Evolutionary conservation across 331 rosid genomes (phyloP), one percentile per base, ranked within the genome.

Genomic region (Rhamnella rubrinervis): DNA sequence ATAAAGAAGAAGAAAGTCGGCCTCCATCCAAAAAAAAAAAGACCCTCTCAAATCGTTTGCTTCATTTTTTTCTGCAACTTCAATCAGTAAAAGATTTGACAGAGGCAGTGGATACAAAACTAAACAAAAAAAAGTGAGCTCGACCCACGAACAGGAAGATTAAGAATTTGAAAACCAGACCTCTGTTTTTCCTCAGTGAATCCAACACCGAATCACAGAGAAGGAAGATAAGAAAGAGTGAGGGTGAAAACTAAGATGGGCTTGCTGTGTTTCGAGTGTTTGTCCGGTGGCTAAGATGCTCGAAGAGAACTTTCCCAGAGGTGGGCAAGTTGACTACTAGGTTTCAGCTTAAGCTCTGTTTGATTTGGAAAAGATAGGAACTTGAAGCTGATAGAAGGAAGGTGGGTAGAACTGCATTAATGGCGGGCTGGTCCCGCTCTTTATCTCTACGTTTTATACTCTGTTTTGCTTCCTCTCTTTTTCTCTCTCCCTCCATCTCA

Each of bases 391-490:
- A 50, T 8, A 16, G 1, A 57, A 37, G 72, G 66, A 79, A 20
- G 79, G 68, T 63, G 55, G 67, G 61, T 47, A 63, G 80, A 28
- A 55, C 14, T 58, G 66, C 78, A 75, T 66, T 82, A 52, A 80
- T 77, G 77, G 85, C 57, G 67, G 37, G 63, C 67, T 71, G 91
- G 86, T 68, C 83, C 83, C 71, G 40, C 71, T 37, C 19, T 40
- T 60, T 68, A 46, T 59, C 85, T 72, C 58, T 55, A 20, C 53
- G 55, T 31, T 59, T 51, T 23, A 46, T 63, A 18, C 49, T 19
- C 40, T 55, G 55, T 56, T 65, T 11, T 17, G 39, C n/a, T 19
- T 40, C 2, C 3, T 61, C 15, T 40, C 16, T 23, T 38, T 46
- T 25, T 65, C 31, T 38, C 63, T 59, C 50, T 21, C 40, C 37